Conservation (phyloP, 768 basidiomycete genomes). For the Boletellus ananiceps region DNA sequence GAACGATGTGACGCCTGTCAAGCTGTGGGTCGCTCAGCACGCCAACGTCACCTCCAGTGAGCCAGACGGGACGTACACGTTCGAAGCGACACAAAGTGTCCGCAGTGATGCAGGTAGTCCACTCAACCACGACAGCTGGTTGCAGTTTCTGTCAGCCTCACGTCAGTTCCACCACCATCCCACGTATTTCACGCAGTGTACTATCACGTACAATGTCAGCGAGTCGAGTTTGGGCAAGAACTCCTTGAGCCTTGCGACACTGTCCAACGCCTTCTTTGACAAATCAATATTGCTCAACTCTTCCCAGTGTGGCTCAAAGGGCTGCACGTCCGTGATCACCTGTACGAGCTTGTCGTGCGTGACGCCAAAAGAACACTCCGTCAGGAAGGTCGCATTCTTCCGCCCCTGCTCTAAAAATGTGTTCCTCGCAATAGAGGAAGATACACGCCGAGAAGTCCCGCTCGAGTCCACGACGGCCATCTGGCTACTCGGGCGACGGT, state of each 20-base stretch:
- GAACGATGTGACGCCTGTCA: conserved; percentile 86
- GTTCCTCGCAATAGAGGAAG: conserved; percentile 45
- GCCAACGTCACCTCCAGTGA: conserved; percentile 9
- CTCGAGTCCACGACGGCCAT: conserved; percentile 20
- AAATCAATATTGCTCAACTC: conserved; percentile 70
- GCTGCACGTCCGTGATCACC: conserved; percentile 91
- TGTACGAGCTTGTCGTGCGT: conserved; percentile 89
- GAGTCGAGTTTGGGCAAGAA: conserved; percentile 79
- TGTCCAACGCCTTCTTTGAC: conserved; percentile 52
- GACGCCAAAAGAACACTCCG: conserved; percentile 94
- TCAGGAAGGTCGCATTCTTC: conserved; percentile 69
- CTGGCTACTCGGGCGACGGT: conserved; percentile 38
- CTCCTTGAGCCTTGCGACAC: conserved; percentile 75
- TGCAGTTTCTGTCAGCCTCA: conserved; percentile 51
- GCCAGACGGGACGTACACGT: conserved; percentile 44
- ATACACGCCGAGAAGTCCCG: conserved; percentile 36
- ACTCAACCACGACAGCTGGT: conserved; percentile 75
- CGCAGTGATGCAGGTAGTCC: conserved; percentile 68
- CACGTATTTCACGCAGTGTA: conserved; percentile 1
- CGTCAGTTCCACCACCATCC: conserved; percentile 12
- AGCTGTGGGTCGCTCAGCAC: conserved; percentile 39
- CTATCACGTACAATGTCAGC: conserved; percentile 63
- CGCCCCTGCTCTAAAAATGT: conserved; percentile 31
- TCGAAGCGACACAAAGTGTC: conserved; percentile 73
- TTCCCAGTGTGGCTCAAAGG: conserved; percentile 96